Evolutionary conservation across 495 filamentous ascomycete genomes (phyloP), one percentile per base, ranked within the genome.

Genomic region (Wilcoxina mikolae): DNA sequence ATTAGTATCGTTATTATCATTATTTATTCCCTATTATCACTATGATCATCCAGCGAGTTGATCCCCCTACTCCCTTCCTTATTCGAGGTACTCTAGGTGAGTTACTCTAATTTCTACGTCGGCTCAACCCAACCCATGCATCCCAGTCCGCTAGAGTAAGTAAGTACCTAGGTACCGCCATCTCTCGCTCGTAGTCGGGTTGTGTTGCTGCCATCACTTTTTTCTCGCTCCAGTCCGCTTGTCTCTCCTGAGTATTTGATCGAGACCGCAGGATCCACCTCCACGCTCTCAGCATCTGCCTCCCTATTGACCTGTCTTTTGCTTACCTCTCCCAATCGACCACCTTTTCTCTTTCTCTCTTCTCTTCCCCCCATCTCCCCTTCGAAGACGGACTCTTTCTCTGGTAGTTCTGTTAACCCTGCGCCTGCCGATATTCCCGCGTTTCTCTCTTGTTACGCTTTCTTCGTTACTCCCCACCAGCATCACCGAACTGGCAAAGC

Each of bases 171-270:
- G 7, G 5, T 5, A 5, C 31, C 15, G 31, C 31, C 31, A 35
- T 35, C 31, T 15, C 31, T 35, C 31, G 31, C 31, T n/a, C n/a
- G n/a, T n/a, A n/a, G n/a, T n/a, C n/a, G 15, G 15, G 31, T 15
- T 35, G 31, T 15, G 31, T 15, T 35, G 31, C 31, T 35, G 31
- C 31, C 43, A 46, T 46, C 43, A 46, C 43, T 18, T 46, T 46
- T 46, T 46, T 46, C 23, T 24, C 22, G 10, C 22, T 46, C 43
- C 43, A 17, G n/a, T 46, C 35, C 35, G 35, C 35, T 12, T 39
- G 35, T 39, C 35, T 44, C 41, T 46, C 43, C 43, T 46, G 43
- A 46, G 20, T 39, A 46, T 24, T 46, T 46, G 43, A 46, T 18
- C n/a, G 22, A 46, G 22, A 46, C 43, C 43, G 23, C n/a, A 17